Conservation (phyloP, 1,284 basidiomycete species). For the Meira miltonrushii region DNA sequence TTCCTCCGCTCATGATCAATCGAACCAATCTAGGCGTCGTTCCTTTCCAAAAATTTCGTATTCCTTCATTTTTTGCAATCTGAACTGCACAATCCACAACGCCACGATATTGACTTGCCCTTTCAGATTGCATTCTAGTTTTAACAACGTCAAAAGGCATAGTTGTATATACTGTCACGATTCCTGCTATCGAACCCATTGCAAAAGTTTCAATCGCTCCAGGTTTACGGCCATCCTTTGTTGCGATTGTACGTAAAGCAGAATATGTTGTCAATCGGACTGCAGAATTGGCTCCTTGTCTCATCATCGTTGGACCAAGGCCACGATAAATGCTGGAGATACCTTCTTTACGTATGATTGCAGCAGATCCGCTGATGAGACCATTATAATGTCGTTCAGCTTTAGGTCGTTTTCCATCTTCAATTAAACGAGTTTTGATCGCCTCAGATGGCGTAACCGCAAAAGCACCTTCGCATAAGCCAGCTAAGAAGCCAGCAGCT, state of each 20-base stretch:
- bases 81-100: constrained; percentile 74
- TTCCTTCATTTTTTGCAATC: constrained; percentile 62
- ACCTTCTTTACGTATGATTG: constrained; percentile 79
- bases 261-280: constrained; percentile 89
- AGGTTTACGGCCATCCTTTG: constrained; percentile 55
- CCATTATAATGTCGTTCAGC: constrained; percentile 67
- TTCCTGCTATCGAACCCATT: constrained; percentile 81
- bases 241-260: constrained; percentile 63
- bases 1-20: constrained; percentile 56
- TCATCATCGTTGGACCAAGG: constrained; percentile 86
- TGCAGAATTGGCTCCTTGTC: constrained; percentile 93
- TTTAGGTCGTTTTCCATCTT: constrained; percentile 75
- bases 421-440: constrained; percentile 97
- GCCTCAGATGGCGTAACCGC: constrained; percentile 95
- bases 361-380: constrained; percentile 75
- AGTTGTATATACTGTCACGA: constrained; percentile 82
- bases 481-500: constrained; percentile 80
- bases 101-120: constrained; percentile 74
- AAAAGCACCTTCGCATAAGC: constrained; percentile 82
- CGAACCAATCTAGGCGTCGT: constrained; percentile 81
- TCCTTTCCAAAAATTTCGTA: constrained; percentile 88
- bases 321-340: constrained; percentile 74
- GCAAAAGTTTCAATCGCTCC: constrained; percentile 75
- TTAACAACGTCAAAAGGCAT: constrained; percentile 73
- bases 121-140: constrained; percentile 88